These are phyloP conservation scores for Abrus precatorius DNA, from an alignment of 306 rosid genomes.

Conservation along the genomic window DNA sequence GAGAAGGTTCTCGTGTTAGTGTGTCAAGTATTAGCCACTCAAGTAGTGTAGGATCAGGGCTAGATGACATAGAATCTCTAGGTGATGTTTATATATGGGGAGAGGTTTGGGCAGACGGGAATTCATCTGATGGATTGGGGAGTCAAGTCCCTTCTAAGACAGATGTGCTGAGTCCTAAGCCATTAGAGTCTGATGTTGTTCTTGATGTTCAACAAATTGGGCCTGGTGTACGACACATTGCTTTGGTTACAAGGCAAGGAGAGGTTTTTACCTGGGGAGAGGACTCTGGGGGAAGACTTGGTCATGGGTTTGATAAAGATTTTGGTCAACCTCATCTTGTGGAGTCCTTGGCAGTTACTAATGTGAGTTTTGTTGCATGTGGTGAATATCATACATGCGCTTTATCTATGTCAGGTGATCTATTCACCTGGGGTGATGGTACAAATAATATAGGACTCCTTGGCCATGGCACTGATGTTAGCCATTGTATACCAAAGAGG, in stretches of 20 bases:
- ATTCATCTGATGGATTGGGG: constrained; percentile 64
- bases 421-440: constrained; percentile 96
- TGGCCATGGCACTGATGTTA: constrained; percentile 86
- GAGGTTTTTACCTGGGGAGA: constrained; percentile 99
- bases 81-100: constrained; percentile 98
- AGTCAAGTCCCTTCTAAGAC: constrained; percentile 58
- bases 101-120: constrained; percentile 77
- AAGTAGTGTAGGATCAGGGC: constrained; percentile 85
- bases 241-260: constrained; percentile 93
- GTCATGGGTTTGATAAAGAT: constrained; percentile 84
- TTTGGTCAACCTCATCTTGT: constrained; percentile 74
- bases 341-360: constrained; percentile 74
- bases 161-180: constrained; percentile 79
- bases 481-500: constrained; percentile 88
- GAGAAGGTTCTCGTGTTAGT: constrained; percentile 86
- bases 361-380: constrained; percentile 76
- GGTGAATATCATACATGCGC: constrained; percentile 96
- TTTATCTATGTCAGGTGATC: constrained; percentile 75
- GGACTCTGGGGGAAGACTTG: constrained; percentile 93
- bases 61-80: constrained; percentile 92
- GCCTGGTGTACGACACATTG: constrained; percentile 80
- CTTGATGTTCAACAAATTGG: constrained; percentile 89
- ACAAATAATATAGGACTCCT: constrained; percentile 82
- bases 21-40: constrained; percentile 82
- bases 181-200: constrained; percentile 85